Evolutionary conservation across 345 rosid genomes (phyloP).

Genomic region (Anacardium occidentale): DNA sequence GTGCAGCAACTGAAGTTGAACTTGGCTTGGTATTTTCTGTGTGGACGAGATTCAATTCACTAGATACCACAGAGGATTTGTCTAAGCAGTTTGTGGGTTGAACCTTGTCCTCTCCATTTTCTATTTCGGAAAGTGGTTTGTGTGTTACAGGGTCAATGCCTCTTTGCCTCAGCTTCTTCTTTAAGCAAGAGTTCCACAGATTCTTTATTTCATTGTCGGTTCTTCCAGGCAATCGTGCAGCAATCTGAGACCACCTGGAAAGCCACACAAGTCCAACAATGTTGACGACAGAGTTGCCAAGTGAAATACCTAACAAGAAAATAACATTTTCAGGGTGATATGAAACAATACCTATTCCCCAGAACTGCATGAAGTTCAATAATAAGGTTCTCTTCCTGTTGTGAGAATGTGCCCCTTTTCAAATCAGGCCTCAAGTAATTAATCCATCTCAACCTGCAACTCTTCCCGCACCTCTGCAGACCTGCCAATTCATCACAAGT

Average conservation of each 20-base stretch:
- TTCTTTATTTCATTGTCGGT: slow-evolving; percentile 72
- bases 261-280: slow-evolving; percentile 6
- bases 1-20: slow-evolving; percentile 26
- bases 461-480: slow-evolving; percentile 94
- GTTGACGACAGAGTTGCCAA: background rate
- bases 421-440: slow-evolving; percentile 96
- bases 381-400: slow-evolving; percentile 82
- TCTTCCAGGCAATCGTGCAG: slow-evolving; percentile 67
- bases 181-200: slow-evolving; percentile 60
- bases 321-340: background rate
- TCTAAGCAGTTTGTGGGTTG: slow-evolving; percentile 24
- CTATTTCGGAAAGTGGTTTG: slow-evolving; percentile 57
- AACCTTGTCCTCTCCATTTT: slow-evolving; percentile 47
- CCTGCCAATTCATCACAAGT: slow-evolving; percentile 41
- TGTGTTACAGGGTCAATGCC: slow-evolving; percentile 69
- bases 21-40: slow-evolving; percentile 20
- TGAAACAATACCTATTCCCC: slow-evolving; percentile 65
- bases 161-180: slow-evolving; percentile 53
- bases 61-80: slow-evolving; percentile 21
- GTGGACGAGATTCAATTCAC: slow-evolving; percentile 31
- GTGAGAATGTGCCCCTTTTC: slow-evolving; percentile 94
- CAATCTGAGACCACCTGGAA: slow-evolving; percentile 67
- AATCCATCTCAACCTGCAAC: slow-evolving; percentile 96
- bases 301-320: background rate
- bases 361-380: slow-evolving; percentile 89